phyloP scores from a whole-genome alignment of 129 eudicot genomes.

The Flaveria bidentis region DNA sequence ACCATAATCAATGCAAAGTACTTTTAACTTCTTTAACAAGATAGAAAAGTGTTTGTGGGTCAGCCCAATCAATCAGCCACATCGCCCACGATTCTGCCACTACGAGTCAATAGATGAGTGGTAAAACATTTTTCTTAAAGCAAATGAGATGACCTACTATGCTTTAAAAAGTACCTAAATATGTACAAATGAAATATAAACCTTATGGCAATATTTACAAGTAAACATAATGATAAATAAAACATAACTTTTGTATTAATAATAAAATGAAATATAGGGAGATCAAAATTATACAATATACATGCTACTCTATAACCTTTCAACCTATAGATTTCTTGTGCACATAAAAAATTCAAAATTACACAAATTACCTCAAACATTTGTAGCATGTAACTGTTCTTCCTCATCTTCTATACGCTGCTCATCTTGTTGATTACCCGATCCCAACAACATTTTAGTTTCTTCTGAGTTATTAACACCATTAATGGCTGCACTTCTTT shows the following conservation, averaged over 20 bases:
- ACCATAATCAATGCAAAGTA: neutral
- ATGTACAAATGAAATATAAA: neutral
- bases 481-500: slow-evolving; percentile 56
- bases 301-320: slow-evolving; percentile 34
- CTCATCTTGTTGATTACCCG: slow-evolving; percentile 28
- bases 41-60: neutral
- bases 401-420: slow-evolving; percentile 40
- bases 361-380: slow-evolving; percentile 35
- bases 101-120: neutral
- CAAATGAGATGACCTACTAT: neutral
- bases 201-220: slow-evolving; percentile 20
- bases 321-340: slow-evolving; percentile 30
- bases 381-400: slow-evolving; percentile 35
- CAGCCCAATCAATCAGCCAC: neutral
- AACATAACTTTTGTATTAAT: slow-evolving; percentile 14
- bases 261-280: slow-evolving; percentile 17
- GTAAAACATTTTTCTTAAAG: neutral
- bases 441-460: slow-evolving; percentile 37
- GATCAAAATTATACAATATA: slow-evolving; percentile 28
- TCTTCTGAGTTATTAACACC: slow-evolving; percentile 38
- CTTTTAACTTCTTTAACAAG: neutral
- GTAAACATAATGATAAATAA: neutral
- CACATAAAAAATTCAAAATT: slow-evolving; percentile 21
- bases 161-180: neutral
- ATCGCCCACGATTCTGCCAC: neutral